Base-by-base conservation (phyloP, 169 alveolate species). In the Blepharisma undulans region DNA sequence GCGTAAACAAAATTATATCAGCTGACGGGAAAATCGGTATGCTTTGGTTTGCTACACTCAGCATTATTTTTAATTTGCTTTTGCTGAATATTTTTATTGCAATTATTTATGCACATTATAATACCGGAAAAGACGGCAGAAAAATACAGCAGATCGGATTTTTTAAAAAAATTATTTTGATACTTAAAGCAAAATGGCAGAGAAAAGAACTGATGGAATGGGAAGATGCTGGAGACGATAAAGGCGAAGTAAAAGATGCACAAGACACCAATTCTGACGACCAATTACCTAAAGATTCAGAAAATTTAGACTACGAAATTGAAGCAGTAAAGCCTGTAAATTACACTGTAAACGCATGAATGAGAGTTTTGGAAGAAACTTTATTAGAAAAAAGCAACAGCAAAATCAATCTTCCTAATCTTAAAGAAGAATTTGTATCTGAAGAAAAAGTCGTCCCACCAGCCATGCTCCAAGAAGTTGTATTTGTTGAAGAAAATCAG, bases 21-120 rank as follows among this genome's bases (percentile, higher is more conserved):
- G 71, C 76, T 90, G 36, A 92, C 60, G 36, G 66, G 76, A 84
- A 27, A 30, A 30, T 85, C n/a, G 72, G 92, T 14, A 36, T 87
- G 30, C n/a, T 87, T 12, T 92, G 71, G 82, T 87, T 92, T 66
- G 32, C 90, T 21, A 74, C 71, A 1, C 90, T 33, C 79, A 61
- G 90, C 27, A 77, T 89, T 19, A 27, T 92, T 25, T 87, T 92
- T 59, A 89, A 61, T 74, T 72, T 90, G 30, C 60, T 92, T 16
- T 34, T 90, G 12, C 18, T 81, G 27, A 85, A 87, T 29, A 61
- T 90, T 87, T 85, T 92, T 25, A 33, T 86, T n/a, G 90, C 93
- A 3, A 92, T 92, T 72, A 74, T 92, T 21, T 21, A 22, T 18
- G 72, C 78, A 21, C 72, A 78, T 36, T 92, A 85, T 84, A 78